A percentile compares a stretch with the other conserved stretches of the same genome.
Conservation (phyloP, 164 flowering plant species). For the Liquidambar formosana region DNA sequence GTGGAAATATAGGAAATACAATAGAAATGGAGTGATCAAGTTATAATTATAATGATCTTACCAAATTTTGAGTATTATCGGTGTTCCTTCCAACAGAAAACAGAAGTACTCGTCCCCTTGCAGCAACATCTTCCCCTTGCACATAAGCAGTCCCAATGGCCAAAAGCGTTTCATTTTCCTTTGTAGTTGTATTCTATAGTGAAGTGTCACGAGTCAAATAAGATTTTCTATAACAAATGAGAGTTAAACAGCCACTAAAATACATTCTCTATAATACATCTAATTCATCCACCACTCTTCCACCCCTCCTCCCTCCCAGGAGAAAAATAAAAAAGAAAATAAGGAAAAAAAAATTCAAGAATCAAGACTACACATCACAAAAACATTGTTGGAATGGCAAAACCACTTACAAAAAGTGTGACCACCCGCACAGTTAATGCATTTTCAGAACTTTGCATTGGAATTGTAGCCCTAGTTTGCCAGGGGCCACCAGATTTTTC, state of each 20-base stretch:
- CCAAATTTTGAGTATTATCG: conserved; percentile 73
- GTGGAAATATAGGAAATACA: neutral
- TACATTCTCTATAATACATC: neutral
- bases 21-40: too few relatives aligned
- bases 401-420: conserved; percentile 70
- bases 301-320: neutral
- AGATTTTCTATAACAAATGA: neutral
- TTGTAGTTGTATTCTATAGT: conserved; percentile 72
- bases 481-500: conserved; percentile 91
- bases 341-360: neutral
- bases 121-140: conserved; percentile 99
- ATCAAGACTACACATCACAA: neutral
- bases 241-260: neutral
- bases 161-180: conserved; percentile 87
- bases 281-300: neutral
- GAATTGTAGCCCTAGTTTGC: conserved; percentile 87
- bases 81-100: conserved; percentile 62
- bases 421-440: conserved; percentile 95
- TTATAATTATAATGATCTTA: conserved; percentile 19
- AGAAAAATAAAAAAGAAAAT: neutral
- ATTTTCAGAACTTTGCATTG: conserved; percentile 92
- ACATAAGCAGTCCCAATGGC: conserved; percentile 98
- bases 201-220: neutral
- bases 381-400: neutral
- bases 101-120: conserved; percentile 89